A percentile compares a stretch with the other conserved stretches of the same genome.
Evolutionary conservation across 2,329 filamentous ascomycete species (phyloP).

Genomic region (Curvularia verruculosa): DNA sequence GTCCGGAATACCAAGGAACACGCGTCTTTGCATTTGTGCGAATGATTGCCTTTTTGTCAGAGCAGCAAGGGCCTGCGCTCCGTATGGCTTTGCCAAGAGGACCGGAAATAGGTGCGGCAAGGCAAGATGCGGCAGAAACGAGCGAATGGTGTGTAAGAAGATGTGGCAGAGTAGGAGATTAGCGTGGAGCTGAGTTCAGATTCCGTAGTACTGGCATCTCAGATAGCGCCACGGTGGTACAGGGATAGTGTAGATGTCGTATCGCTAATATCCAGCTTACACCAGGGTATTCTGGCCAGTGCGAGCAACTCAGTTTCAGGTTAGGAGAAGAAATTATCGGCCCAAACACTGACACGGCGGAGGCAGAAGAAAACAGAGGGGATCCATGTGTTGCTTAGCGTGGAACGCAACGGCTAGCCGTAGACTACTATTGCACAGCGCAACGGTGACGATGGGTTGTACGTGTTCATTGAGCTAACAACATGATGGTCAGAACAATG

Average conservation of each 20-base stretch:
- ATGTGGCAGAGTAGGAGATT: constrained; percentile 10
- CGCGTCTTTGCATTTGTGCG: constrained; percentile 18
- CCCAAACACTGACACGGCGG: neutral
- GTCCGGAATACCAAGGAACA: constrained; percentile 17
- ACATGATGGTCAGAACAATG: constrained; percentile 5
- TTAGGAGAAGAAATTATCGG: constrained; percentile 3
- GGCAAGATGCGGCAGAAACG: constrained; percentile 6
- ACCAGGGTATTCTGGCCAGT: constrained; percentile 1
- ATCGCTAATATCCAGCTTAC: constrained; percentile 7
- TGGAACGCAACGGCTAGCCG: neutral
- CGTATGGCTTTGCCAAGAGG: constrained; percentile 17
- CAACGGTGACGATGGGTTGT: constrained; percentile 3
- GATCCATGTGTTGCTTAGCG: neutral
- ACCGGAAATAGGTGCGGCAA: constrained; percentile 24
- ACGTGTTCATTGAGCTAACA: constrained; percentile 2
- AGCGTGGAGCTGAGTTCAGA: constrained; percentile 23
- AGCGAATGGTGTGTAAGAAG: constrained; percentile 18
- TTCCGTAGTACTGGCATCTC: constrained; percentile 23
- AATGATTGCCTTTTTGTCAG: constrained; percentile 23
- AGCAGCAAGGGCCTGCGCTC: constrained; percentile 9
- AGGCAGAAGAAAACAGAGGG: neutral
- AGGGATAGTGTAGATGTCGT: constrained; percentile 12
- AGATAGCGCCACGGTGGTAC: constrained; percentile 22
- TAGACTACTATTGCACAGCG: neutral
- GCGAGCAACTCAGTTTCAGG: constrained; percentile 11